Conservation (phyloP, 1,284 basidiomycete genomes). For the Tremellales sp. region DNA sequence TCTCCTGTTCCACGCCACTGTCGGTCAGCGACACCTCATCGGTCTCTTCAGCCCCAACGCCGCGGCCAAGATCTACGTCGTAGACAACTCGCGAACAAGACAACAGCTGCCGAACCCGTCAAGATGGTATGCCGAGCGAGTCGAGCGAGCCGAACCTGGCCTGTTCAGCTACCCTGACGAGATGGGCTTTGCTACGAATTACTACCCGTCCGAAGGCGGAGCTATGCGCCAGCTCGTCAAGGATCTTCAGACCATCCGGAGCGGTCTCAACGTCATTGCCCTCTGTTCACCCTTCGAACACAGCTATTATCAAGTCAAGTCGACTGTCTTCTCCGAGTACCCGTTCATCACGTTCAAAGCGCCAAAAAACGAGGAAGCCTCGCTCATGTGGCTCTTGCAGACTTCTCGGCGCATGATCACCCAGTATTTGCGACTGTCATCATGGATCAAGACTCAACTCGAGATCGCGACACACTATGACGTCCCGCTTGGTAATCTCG, state of each 20-base stretch:
- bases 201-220: slow-evolving; percentile 72
- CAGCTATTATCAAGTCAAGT: slow-evolving; percentile 72
- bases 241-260: slow-evolving; percentile 62
- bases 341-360: slow-evolving; percentile 84
- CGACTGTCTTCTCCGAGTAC: slow-evolving; percentile 74
- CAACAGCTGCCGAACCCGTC: slow-evolving; percentile 75
- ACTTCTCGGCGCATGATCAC: slow-evolving; percentile 65
- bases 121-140: slow-evolving; percentile 64
- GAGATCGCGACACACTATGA: slow-evolving; percentile 87
- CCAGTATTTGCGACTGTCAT: slow-evolving; percentile 73
- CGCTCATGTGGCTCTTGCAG: slow-evolving; percentile 55
- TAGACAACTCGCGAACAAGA: slow-evolving; percentile 80
- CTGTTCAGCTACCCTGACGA: slow-evolving; percentile 65
- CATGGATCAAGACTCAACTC: slow-evolving; percentile 77
- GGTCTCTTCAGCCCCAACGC: slow-evolving; percentile 78
- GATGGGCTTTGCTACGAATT: slow-evolving; percentile 66
- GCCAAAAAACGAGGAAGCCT: slow-evolving; percentile 57
- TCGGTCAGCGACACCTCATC: slow-evolving; percentile 79
- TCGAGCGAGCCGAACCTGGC: slow-evolving; percentile 51
- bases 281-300: slow-evolving; percentile 83
- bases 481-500: slow-evolving; percentile 85
- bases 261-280: slow-evolving; percentile 65
- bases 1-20: slow-evolving; percentile 86
- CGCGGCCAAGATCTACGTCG: slow-evolving; percentile 74
- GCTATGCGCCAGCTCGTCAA: slow-evolving; percentile 86